These are phyloP conservation scores for Tetradesmus lagerheimii DNA, from an alignment of 139 green algal species.

Conservation along the genomic window DNA sequence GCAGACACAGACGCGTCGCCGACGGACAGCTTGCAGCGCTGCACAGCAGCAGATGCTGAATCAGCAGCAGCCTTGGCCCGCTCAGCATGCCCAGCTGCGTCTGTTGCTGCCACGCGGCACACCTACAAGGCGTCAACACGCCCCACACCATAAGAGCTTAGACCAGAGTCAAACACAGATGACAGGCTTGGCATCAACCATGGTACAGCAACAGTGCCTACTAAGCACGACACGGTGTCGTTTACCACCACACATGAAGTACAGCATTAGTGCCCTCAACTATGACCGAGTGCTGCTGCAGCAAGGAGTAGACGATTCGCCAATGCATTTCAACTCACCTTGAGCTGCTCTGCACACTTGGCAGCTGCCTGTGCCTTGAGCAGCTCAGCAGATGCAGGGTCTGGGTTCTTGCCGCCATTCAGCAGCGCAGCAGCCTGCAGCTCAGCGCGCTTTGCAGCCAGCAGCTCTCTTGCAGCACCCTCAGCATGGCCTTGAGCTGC, in stretches of 20 bases:
- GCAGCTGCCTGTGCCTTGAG: conserved; percentile 74
- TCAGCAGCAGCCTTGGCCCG: conserved; percentile 49
- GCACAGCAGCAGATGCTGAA: conserved; percentile 58
- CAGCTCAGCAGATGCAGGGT: conserved; percentile 69
- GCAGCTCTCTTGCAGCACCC: conserved; percentile 72
- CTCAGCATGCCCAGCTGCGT: conserved; percentile 66
- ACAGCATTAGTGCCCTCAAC: too few relatives aligned
- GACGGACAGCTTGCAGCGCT: conserved; percentile 51
- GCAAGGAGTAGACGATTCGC: too few relatives aligned
- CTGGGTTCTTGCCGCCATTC: conserved; percentile 59
- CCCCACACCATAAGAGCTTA: not conserved
- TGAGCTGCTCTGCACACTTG: conserved; percentile 77
- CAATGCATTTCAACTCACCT: conserved; percentile 36
- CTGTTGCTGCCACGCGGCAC: conserved; percentile 55
- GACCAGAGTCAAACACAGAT: not conserved
- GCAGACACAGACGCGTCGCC: conserved; percentile 62
- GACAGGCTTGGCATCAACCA: not conserved
- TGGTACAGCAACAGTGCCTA: not conserved
- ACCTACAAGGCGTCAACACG: not conserved
- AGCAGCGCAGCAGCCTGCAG: conserved; percentile 71
- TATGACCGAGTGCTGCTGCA: not conserved
- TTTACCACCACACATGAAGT: too few relatives aligned
- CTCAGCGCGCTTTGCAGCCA: conserved; percentile 78
- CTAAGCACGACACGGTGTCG: too few relatives aligned
- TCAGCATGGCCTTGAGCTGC: conserved; percentile 61